Base-by-base conservation (phyloP, 495 filamentous ascomycete genomes). In the Penicillium dipodomyicola region DNA sequence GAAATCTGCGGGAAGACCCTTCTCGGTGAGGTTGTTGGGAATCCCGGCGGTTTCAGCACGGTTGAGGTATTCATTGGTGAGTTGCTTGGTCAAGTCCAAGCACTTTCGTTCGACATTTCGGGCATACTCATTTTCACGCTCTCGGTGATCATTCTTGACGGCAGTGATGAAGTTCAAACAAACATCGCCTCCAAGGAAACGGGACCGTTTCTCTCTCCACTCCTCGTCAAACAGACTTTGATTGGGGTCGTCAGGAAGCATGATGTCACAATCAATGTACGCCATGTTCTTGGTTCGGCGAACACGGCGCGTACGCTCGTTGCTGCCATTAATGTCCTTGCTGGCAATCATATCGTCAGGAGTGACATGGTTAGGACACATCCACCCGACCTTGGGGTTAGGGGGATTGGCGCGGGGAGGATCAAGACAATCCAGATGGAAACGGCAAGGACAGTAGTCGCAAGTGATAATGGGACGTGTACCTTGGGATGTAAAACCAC, bases 391-490 rank as follows among this genome's bases (percentile, higher is more conserved):
- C 44, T 84, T 77, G 5, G 76, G 77, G 50, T 68, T 72, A 5
- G 93, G 92, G 14, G 90, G 88, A 47, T 84, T 81, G 27, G 92
- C 85, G 66, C 92, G 67, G 27, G 95, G 95, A 3, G 91, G 89
- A 67, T 92, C 84, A 15, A 94, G 74, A 71, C 94, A 98, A 72
- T 97, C 93, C 15, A 97, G 74, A 73, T 98, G 94, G 84, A 91
- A 98, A 33, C 81, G 80, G 22, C 88, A 76, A 3, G 81, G 80
- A 68, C 94, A 98, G 60, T 84, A 87, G 63, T 90, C 90, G 72
- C 92, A 96, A 6, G 85, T 81, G 55, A 95, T 84, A 42, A 93
- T 90, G 56, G 84, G 77, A 15, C 82, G 73, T 63, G 73, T 74
- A 50, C 79, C 78, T 14, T 79, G 62, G 29, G 82, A 77, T 20